Evolutionary conservation across 192 early-diverging fungal species (phyloP), one percentile per base, ranked within the genome.

Genomic region (Coemansia umbellata): DNA sequence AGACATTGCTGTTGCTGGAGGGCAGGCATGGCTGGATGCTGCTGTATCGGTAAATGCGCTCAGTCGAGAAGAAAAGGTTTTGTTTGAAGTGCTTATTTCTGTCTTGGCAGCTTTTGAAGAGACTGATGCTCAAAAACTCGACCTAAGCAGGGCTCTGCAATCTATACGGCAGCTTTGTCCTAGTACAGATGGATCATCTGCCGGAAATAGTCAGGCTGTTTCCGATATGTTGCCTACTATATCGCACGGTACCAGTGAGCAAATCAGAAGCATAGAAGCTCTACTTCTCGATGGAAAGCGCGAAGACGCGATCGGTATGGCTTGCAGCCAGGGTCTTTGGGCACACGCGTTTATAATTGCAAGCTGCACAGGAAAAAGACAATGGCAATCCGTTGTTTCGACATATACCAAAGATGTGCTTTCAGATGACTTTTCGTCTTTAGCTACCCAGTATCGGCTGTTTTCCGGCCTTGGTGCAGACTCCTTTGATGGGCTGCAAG

Each of bases 321-420:
- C 84, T 1, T 63, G 80, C 30, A 43, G 75, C 37, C 51, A 45
- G 31, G 63, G 64, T 5, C 47, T 94, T 32, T 99, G 96, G 96
- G 68, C 86, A 1, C 91, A 96, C 68, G 96, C 93, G 5, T 79
- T 97, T 17, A 82, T 95, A 8, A 86, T 99, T 63, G 85, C 87
- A 27, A 94, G 89, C 56, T 87, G 89, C 53, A 85, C 93, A 4
- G 87, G 89, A 54, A 86, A 90, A 57, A 86, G 88, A 22, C 69
- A 82, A 1, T 97, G 93, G 84, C 81, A 84, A 40, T 83, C 88
- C 8, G 89, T 91, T 1, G 82, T 95, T 35, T 73, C 69, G 17
- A 63, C 83, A 19, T 93, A 94, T 67, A 72, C 82, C 3, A 74
- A 79, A 39, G 69, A 73, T 37, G 64, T 87, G 54, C 69, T 26